Conservation (phyloP, 2,329 filamentous ascomycete species). For the Truncatella angustata region DNA sequence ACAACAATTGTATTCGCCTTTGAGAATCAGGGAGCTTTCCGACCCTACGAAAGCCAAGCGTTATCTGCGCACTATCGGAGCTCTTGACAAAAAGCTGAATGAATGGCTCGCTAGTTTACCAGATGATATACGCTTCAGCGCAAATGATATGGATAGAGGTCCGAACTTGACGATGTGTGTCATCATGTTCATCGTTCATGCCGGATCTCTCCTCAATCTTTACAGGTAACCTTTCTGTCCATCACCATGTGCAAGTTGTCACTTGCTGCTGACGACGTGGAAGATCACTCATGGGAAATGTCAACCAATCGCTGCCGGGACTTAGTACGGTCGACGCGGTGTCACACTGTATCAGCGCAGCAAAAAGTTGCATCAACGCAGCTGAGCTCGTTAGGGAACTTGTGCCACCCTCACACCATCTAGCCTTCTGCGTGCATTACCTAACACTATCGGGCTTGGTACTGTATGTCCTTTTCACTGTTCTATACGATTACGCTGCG, state of each 20-base stretch:
- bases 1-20: constrained; percentile 6
- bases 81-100: constrained; percentile 1
- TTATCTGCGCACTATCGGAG: background rate
- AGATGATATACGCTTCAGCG: constrained; percentile 5
- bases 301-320: background rate
- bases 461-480: background rate
- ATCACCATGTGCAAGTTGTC: too few relatives aligned
- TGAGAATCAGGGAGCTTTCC: background rate
- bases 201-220: constrained; percentile 5
- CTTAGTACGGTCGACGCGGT: background rate
- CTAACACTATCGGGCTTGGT: constrained; percentile 3
- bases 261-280: too few relatives aligned
- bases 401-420: constrained; percentile 3
- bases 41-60: background rate
- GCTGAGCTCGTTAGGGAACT: constrained; percentile 1
- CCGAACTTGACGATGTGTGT: constrained; percentile 7
- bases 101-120: constrained; percentile 1
- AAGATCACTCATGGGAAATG: constrained; percentile 1
- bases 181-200: constrained; percentile 7
- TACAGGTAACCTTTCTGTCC: background rate
- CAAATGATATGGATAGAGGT: constrained; percentile 1
- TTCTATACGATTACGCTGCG: background rate
- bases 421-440: constrained; percentile 4
- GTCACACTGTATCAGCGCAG: constrained; percentile 2
- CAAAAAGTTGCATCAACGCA: constrained; percentile 4